Conservation (phyloP, 2,329 filamentous ascomycete genomes). For the Boeremia exigua region DNA sequence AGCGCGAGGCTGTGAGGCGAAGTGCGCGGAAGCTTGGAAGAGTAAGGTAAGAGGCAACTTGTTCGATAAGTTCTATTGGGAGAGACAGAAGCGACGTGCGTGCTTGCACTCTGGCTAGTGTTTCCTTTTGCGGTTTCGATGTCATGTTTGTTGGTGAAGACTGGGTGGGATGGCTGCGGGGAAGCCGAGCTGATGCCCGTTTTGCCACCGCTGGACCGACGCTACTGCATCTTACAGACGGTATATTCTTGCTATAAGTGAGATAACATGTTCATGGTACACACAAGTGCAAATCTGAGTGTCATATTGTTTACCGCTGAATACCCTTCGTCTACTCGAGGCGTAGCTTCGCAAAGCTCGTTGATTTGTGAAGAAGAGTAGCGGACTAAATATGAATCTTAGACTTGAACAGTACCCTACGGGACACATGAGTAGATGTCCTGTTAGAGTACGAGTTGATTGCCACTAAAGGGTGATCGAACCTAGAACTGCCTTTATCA, state of each 20-base stretch:
- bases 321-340: no score
- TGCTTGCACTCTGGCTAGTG: background rate
- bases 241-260: background rate
- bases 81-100: background rate
- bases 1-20: background rate
- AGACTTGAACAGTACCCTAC: no score
- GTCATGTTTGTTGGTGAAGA: background rate
- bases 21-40: background rate
- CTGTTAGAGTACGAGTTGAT: no score
- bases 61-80: background rate
- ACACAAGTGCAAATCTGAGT: no score
- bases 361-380: no score
- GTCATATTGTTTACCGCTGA: no score
- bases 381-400: no score
- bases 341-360: no score
- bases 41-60: background rate
- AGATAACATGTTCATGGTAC: background rate
- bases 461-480: no score
- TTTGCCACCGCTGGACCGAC: constrained; percentile 12
- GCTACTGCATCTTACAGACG: background rate
- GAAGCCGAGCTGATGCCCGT: constrained; percentile 22
- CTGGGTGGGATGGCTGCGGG: constrained; percentile 5
- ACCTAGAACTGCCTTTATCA: no score
- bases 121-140: background rate
- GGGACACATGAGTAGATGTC: no score